phyloP scores from a whole-genome alignment of 331 rosid species.

The Quercus lobata region DNA sequence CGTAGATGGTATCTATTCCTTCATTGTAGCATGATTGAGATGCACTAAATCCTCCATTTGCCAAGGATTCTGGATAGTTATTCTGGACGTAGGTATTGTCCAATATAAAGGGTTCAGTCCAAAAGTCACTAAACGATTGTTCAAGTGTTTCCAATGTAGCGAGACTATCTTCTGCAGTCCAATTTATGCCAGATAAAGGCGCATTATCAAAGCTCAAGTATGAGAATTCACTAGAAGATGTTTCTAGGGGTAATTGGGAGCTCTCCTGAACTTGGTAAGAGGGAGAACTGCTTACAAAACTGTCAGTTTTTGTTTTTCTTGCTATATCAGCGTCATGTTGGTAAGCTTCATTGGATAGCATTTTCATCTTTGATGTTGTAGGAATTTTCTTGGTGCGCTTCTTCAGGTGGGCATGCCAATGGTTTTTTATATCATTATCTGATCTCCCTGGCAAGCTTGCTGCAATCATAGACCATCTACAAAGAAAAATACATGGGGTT shows the following conservation, averaged over 20 bases:
- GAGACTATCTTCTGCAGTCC: slow-evolving; percentile 1
- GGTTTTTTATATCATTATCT: slow-evolving; percentile 71
- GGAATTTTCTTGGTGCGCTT: slow-evolving; percentile 14
- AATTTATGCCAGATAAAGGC: not conserved
- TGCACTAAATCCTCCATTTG: not conserved
- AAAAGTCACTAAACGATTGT: slow-evolving; percentile 23
- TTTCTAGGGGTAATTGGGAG: not conserved
- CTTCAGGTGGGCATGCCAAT: slow-evolving; percentile 69
- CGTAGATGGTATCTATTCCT: not conserved
- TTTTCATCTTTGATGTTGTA: not conserved
- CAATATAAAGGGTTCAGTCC: slow-evolving; percentile 47
- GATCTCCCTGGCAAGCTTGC: slow-evolving; percentile 61
- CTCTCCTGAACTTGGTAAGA: not conserved
- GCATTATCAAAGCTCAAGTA: not conserved
- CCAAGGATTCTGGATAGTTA: not conserved
- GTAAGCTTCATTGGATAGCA: not conserved
- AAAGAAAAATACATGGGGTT: not conserved
- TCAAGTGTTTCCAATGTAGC: slow-evolving; percentile 9
- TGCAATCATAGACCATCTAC: slow-evolving; percentile 73
- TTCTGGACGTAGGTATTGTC: slow-evolving; percentile 9
- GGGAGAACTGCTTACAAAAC: no score
- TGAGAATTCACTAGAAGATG: slow-evolving; percentile 22
- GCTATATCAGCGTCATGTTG: not conserved
- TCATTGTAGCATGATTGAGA: not conserved
- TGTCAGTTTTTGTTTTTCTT: no score